phyloP scores from a whole-genome alignment of 2,329 filamentous ascomycete species.

The Cercospora sp. region DNA sequence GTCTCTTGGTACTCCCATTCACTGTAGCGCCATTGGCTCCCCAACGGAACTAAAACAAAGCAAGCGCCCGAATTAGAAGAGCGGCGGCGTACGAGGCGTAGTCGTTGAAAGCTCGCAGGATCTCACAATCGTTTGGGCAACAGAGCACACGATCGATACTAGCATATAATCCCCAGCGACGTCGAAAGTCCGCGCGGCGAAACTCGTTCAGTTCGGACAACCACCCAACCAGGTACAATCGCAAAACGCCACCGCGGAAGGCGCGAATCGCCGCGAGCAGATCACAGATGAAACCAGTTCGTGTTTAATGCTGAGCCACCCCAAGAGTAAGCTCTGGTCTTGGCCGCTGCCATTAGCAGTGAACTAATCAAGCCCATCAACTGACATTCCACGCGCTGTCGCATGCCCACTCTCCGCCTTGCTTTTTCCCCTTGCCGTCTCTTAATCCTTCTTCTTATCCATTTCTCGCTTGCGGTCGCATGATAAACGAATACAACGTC shows the following conservation, averaged over 20 bases:
- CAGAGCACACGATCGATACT: background rate
- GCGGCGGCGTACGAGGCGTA: background rate
- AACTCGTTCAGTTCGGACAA: background rate
- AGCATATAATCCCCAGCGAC: background rate
- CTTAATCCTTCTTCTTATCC: background rate
- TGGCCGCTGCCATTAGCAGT: background rate
- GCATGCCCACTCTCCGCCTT: background rate
- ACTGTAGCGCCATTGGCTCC: background rate
- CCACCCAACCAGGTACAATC: background rate
- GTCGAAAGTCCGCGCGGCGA: background rate
- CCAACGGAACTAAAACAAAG: background rate
- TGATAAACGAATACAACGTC: background rate
- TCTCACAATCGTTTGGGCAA: slow-evolving; percentile 2
- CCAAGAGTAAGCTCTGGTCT: slow-evolving; percentile 6
- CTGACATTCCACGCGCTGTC: background rate
- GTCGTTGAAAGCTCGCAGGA: background rate
- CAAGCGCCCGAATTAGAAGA: background rate
- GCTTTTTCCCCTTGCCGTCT: background rate
- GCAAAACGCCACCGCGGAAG: background rate
- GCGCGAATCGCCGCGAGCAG: background rate
- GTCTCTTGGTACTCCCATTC: background rate
- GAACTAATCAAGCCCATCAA: background rate
- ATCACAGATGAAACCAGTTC: background rate
- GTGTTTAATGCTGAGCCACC: background rate
- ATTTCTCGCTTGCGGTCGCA: background rate